Evolutionary conservation across 1,284 basidiomycete species (phyloP).

Genomic region (Malassezia equina): DNA sequence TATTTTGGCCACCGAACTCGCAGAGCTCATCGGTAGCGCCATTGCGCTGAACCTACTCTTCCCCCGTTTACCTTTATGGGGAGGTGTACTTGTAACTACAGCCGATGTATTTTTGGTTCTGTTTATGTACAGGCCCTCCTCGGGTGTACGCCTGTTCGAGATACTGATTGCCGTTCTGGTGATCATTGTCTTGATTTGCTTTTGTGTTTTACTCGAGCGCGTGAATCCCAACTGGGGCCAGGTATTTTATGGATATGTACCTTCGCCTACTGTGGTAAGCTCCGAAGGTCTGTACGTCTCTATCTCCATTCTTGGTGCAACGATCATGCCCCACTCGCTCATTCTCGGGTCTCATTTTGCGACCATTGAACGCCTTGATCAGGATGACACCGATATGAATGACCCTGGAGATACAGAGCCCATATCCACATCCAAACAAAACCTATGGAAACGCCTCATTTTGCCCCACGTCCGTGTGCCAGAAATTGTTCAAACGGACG

Average conservation of each 20-base stretch:
- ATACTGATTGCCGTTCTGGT: conserved; percentile 58
- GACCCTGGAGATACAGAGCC: background rate
- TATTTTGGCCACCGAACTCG: conserved; percentile 56
- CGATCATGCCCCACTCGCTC: conserved; percentile 75
- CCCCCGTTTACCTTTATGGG: conserved; percentile 55
- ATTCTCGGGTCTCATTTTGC: conserved; percentile 67
- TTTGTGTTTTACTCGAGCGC: conserved; percentile 67
- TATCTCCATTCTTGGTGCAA: conserved; percentile 53
- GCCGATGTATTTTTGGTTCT: conserved; percentile 69
- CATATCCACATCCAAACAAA: background rate
- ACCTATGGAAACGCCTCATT: background rate
- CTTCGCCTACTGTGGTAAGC: conserved; percentile 57
- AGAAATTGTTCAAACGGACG: background rate
- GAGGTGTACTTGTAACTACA: conserved; percentile 62
- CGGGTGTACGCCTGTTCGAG: conserved; percentile 55
- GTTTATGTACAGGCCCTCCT: conserved; percentile 48
- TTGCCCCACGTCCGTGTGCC: conserved; percentile 6
- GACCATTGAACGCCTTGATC: conserved; percentile 27
- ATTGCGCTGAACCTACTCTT: conserved; percentile 72
- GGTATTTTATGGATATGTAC: conserved; percentile 76
- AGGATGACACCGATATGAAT: background rate
- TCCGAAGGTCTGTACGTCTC: conserved; percentile 64
- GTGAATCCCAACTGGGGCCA: conserved; percentile 65
- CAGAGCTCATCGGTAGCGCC: conserved; percentile 65
- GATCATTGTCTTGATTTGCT: conserved; percentile 55